Base-by-base conservation (phyloP, 768 basidiomycete genomes). In the Mycena capillaripes region DNA sequence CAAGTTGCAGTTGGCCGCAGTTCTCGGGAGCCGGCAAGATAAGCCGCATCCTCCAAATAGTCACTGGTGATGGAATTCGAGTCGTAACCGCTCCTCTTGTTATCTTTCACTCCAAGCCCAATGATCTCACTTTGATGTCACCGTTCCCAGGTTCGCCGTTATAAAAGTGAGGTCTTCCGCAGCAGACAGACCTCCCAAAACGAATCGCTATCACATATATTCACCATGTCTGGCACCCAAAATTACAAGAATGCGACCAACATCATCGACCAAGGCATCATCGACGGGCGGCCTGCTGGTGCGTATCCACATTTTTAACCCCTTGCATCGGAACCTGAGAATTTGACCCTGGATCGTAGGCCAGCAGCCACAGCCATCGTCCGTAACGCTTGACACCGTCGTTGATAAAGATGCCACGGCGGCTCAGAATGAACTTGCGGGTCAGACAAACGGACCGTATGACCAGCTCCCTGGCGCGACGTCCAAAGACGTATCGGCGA, bases 11-110 rank as follows among this genome's bases (percentile, higher is more conserved):
- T n/a, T n/a, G n/a, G n/a, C n/a, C n/a, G n/a, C n/a, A n/a, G 86
- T 92, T 38, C 9, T 38, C 38, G 3, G 38, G 38, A 16, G 38
- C 38, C 38, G 38, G 16, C 38, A 38, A 38, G 38, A 10, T 38
- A 4, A 38, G 38, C 38, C 16, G 38, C 38, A 38, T 10, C 38
- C 10, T 38, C 38, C 38, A 10, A 38, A 16, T 4, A 38, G 38
- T 16, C 38, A 38, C 38, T 10, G 38, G 42, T 44, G 42, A 44
- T 44, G 42, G 19, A 44, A 44, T 6, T 44, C 42, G 2, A 21
- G 10, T 44, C 17, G 19, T 44, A 44, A 38, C n/a, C n/a, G 34
- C 12, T 44, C 14, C 17, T 17, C 14, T 44, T 17, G 6, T 44
- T n/a, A n/a, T n/a, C n/a, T 19, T 44, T 11, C 14, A 21, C 42